Conservation (phyloP, 257 asterid species). For the Ocimum tenuiflorum region DNA sequence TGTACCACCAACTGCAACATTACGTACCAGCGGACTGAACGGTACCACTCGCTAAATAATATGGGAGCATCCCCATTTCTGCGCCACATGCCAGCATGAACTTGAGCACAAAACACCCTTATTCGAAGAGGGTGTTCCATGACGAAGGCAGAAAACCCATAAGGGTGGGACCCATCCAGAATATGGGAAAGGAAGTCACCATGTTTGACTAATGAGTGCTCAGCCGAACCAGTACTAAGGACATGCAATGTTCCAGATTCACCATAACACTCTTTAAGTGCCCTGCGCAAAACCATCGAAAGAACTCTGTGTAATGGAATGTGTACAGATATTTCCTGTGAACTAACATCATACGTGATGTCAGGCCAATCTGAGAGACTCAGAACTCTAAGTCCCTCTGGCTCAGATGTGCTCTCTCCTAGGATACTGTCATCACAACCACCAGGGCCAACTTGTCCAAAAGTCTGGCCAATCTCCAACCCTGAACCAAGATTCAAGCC, state of each 20-base stretch:
- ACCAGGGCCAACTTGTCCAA: slow-evolving; percentile 35
- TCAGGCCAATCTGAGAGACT: slow-evolving; percentile 81
- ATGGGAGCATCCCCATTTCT: slow-evolving; percentile 79
- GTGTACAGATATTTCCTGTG: slow-evolving; percentile 80
- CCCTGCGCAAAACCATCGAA: slow-evolving; percentile 66
- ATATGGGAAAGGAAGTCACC: slow-evolving; percentile 62
- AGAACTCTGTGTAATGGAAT: slow-evolving; percentile 84
- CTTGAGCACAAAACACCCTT: slow-evolving; percentile 94
- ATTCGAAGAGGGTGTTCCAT: slow-evolving; percentile 97
- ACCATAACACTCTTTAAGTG: slow-evolving; percentile 66
- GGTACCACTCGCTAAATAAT: slow-evolving; percentile 83
- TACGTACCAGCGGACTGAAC: slow-evolving; percentile 85
- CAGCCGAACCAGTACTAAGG: slow-evolving; percentile 29
- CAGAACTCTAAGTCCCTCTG: slow-evolving; percentile 64
- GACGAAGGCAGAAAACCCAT: slow-evolving; percentile 77
- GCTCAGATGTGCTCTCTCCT: slow-evolving; percentile 48
- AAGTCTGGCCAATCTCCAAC: slow-evolving; percentile 35
- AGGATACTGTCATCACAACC: slow-evolving; percentile 42
- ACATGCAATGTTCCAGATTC: slow-evolving; percentile 39
- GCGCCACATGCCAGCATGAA: slow-evolving; percentile 97
- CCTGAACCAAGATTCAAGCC: slow-evolving; percentile 35
- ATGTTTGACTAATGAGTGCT: slow-evolving; percentile 30
- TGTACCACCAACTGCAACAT: not conserved
- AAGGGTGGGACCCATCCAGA: slow-evolving; percentile 79
- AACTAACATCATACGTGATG: slow-evolving; percentile 72